phyloP scores from a whole-genome alignment of 2,329 filamentous ascomycete genomes.

The Aspergillus neoniger region DNA sequence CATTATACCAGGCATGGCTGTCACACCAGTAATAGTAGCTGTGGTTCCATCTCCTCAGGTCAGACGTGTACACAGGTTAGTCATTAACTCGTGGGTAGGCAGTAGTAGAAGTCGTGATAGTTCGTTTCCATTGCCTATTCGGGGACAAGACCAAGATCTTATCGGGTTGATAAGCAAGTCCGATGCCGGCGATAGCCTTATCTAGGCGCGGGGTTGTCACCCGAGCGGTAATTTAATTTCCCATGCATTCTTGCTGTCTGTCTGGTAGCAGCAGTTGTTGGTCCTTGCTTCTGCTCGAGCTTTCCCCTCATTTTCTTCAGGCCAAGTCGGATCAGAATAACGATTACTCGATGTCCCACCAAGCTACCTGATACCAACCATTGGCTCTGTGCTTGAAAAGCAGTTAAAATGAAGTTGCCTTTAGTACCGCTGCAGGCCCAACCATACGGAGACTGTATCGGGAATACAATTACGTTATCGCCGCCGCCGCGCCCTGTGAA shows the following conservation, averaged over 20 bases:
- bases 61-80: too few relatives aligned
- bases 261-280: neutral
- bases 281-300: neutral
- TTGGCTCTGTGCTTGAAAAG: neutral
- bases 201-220: slow-evolving; percentile 30
- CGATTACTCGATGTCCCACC: neutral
- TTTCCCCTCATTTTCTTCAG: neutral
- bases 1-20: too few relatives aligned
- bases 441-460: neutral
- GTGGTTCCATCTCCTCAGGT: too few relatives aligned
- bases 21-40: too few relatives aligned
- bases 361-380: neutral
- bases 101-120: neutral
- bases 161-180: slow-evolving; percentile 17
- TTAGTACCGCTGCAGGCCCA: neutral
- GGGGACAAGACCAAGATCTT: neutral
- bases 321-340: neutral
- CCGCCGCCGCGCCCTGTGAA: slow-evolving; percentile 25
- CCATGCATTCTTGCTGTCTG: neutral
- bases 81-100: too few relatives aligned
- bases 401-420: neutral
- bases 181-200: slow-evolving; percentile 41
- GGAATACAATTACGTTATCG: neutral
- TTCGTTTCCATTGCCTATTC: neutral
- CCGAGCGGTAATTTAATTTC: slow-evolving; percentile 9